Evolutionary conservation across 108 stramenopile genomes (phyloP), one percentile per base, ranked within the genome.

Genomic region (Hondaea fermentalgiana): DNA sequence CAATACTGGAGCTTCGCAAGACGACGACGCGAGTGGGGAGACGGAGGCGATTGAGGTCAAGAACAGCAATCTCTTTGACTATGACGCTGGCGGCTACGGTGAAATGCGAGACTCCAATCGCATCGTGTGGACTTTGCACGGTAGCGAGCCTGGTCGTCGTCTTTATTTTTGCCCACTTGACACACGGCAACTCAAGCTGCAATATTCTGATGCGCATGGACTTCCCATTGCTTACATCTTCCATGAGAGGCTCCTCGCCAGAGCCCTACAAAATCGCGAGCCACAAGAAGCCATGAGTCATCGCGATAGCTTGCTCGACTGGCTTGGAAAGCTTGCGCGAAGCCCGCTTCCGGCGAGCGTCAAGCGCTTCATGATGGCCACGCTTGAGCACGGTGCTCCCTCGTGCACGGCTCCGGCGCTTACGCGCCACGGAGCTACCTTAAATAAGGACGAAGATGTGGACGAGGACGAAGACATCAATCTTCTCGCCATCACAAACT

Each of bases 301-400:
- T 23, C n/a, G 72, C 51, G 72, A 83, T 23, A 10, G 72, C 72
- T 83, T 83, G 72, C 72, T 83, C 17, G 72, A 83, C 51, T 83
- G 72, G 72, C 72, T 83, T 2, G 72, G 72, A 12, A 83, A 83
- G 51, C 72, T 83, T 83, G 72, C 72, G 51, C 72, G 72, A 23
- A 83, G 72, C 51, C 72, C 72, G n/a, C 51, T 83, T 10, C 72
- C 72, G 51, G 72, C 28, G 5, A 83, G 72, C n/a, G 51, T 53
- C 12, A 83, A 83, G 21, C 21, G 16, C 44, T 83, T 21, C 51
- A 83, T 83, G 72, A 83, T 83, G 72, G 72, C 72, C 72, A 83
- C 72, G 16, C 72, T 83, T n/a, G 72, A 83, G 72, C 72, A 83
- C 51, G 72, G 72, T n/a, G 72, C 72, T 83, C 72, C 72, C n/a